Percentiles rank a stretch among this genome's conserved stretches.
Conservation (phyloP, 2,329 filamentous ascomycete genomes). For the Magnaporthiopsis poae region DNA sequence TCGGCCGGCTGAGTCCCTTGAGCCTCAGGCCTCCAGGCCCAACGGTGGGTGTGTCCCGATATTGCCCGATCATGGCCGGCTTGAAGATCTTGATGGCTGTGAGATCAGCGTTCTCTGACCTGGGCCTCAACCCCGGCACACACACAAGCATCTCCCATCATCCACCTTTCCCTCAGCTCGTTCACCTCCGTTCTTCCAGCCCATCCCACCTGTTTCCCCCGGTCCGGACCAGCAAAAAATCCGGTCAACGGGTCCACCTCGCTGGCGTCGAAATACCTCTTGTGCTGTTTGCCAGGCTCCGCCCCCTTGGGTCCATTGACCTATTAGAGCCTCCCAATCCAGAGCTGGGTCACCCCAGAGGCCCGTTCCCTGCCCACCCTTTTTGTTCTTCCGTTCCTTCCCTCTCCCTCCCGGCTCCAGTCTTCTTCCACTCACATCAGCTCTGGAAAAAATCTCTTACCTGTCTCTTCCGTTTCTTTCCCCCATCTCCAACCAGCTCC, state of each 20-base stretch:
- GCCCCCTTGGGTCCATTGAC: slow-evolving; percentile 6
- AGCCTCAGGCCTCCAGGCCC: slow-evolving; percentile 3
- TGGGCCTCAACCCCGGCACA: not conserved
- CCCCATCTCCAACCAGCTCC: slow-evolving; percentile 4
- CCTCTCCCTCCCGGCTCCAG: slow-evolving; percentile 16
- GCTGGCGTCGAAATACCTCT: slow-evolving; percentile 3
- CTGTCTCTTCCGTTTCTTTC: slow-evolving; percentile 15
- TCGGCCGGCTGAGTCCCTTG: not conserved
- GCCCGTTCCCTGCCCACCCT: slow-evolving; percentile 14
- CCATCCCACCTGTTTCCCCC: not conserved
- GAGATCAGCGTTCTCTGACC: not conserved
- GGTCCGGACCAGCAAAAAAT: slow-evolving; percentile 5
- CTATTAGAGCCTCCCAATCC: slow-evolving; percentile 4
- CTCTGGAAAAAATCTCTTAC: slow-evolving; percentile 19
- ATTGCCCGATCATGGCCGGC: slow-evolving; percentile 8
- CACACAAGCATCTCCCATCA: not conserved
- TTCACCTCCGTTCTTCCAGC: not conserved
- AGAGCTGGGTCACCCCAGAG: slow-evolving; percentile 11
- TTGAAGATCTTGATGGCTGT: not conserved
- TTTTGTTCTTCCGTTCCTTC: slow-evolving; percentile 11
- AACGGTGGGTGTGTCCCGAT: slow-evolving; percentile 2
- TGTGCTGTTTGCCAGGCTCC: slow-evolving; percentile 1
- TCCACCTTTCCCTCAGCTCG: not conserved
- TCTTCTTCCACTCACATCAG: slow-evolving; percentile 13
- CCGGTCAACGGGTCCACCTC: slow-evolving; percentile 4